phyloP scores from a whole-genome alignment of 257 asterid species.

The Solanum medicagineum region DNA sequence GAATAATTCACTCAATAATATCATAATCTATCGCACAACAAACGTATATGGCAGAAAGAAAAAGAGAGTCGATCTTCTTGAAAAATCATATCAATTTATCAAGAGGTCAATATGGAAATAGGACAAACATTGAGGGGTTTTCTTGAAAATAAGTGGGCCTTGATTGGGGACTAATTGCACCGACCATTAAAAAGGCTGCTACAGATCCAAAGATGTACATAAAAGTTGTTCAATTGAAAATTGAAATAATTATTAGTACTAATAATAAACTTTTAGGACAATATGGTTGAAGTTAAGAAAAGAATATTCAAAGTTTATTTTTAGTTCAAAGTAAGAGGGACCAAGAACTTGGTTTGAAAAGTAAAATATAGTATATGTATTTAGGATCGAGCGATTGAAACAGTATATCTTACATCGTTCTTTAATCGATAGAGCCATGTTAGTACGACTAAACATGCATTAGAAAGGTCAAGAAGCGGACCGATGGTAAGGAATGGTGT shows the following conservation, averaged over 20 bases:
- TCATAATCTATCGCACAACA: too few relatives aligned
- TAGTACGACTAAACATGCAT: fast-evolving
- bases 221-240: not conserved
- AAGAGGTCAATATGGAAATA: not conserved
- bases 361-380: not conserved
- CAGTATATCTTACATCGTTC: too few relatives aligned
- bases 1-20: too few relatives aligned
- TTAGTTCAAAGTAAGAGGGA: not conserved
- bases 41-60: too few relatives aligned
- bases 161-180: constrained; percentile 38
- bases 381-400: not conserved
- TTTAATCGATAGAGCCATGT: not conserved
- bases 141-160: constrained; percentile 17
- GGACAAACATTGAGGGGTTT: not conserved
- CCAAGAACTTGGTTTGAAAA: not conserved
- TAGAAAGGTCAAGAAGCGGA: not conserved
- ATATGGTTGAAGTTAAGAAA: not conserved
- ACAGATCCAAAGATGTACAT: not conserved
- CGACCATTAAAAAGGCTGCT: constrained; percentile 30
- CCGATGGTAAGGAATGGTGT: not conserved
- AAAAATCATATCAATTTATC: not conserved
- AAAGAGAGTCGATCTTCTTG: not conserved
- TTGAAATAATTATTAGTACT: not conserved
- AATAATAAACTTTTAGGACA: not conserved
- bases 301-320: not conserved